A percentile compares a stretch with the other conserved stretches of the same genome.
phyloP scores from a whole-genome alignment of 208 protist species.

The Crithidia acanthocephali region DNA sequence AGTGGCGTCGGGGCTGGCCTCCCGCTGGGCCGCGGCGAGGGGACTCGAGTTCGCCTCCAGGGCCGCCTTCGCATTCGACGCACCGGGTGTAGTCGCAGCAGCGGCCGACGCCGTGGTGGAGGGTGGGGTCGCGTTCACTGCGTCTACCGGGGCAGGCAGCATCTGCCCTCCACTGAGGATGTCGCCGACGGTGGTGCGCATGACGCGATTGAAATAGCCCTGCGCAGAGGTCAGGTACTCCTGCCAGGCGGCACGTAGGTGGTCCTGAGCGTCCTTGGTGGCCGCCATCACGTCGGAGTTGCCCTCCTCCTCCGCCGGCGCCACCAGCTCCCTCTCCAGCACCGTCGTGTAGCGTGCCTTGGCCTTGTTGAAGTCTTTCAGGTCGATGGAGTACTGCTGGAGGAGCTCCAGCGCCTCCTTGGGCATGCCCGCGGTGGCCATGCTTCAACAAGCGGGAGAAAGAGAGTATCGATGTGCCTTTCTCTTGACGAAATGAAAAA shows the following conservation, averaged over 20 bases:
- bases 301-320: conserved; percentile 31
- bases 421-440: conserved; percentile 59
- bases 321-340: conserved; percentile 41
- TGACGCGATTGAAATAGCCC: conserved; percentile 42
- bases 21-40: not conserved
- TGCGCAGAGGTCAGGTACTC: conserved; percentile 61
- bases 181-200: conserved; percentile 29
- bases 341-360: conserved; percentile 55
- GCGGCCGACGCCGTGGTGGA: not conserved
- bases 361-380: conserved; percentile 81
- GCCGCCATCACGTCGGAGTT: conserved; percentile 41
- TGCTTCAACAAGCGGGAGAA: conserved; percentile 8
- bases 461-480: not conserved
- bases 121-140: not conserved
- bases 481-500: too few species aligned
- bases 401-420: conserved; percentile 60
- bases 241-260: conserved; percentile 52
- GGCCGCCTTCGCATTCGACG: conserved; percentile 10
- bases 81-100: not conserved
- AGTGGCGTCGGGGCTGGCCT: not conserved
- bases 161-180: conserved; percentile 21
- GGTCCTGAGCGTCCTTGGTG: conserved; percentile 32
- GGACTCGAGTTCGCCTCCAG: conserved; percentile 11
- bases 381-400: conserved; percentile 71
- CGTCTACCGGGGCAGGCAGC: conserved; percentile 3